A percentile compares a stretch with the other conserved stretches of the same genome.
Conservation (phyloP, 1,139 yeast species). For the Tardiomyces digboiensis region DNA sequence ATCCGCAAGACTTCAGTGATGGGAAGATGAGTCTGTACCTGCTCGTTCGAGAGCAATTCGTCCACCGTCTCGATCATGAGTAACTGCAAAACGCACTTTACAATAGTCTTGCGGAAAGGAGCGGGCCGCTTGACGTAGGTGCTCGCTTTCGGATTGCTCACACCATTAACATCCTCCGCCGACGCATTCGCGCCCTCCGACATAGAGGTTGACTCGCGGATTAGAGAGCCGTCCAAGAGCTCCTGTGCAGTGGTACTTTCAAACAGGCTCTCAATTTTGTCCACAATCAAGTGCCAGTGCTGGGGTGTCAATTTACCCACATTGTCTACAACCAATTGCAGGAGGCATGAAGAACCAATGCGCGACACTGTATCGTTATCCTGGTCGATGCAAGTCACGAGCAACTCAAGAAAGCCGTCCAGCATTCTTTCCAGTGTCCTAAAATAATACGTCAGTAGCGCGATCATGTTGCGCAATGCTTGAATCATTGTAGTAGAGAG, state of each 20-base stretch:
- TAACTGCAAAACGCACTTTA: slow-evolving; percentile 84
- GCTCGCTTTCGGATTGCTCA: slow-evolving; percentile 15
- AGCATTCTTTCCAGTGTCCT: slow-evolving; percentile 62
- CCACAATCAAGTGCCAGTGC: slow-evolving; percentile 72
- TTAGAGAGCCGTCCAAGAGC: slow-evolving; percentile 42
- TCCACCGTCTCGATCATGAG: slow-evolving; percentile 81
- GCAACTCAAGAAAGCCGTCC: slow-evolving; percentile 65
- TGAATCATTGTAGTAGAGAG: slow-evolving; percentile 92
- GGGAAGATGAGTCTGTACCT: slow-evolving; percentile 63
- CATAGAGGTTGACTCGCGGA: slow-evolving; percentile 1
- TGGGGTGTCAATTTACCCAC: slow-evolving; percentile 46
- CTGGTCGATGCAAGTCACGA: slow-evolving; percentile 87
- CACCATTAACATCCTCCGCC: neutral
- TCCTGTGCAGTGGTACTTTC: slow-evolving; percentile 80
- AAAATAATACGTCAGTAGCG: slow-evolving; percentile 73
- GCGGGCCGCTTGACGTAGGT: slow-evolving; percentile 17
- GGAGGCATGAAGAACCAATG: slow-evolving; percentile 85
- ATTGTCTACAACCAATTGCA: slow-evolving; percentile 68
- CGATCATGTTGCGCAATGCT: slow-evolving; percentile 83
- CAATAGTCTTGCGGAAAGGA: slow-evolving; percentile 70
- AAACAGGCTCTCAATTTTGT: slow-evolving; percentile 59
- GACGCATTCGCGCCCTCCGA: neutral
- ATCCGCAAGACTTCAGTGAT: slow-evolving; percentile 49
- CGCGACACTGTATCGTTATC: slow-evolving; percentile 95
- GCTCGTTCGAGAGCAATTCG: slow-evolving; percentile 61